phyloP scores from a whole-genome alignment of 2,329 filamentous ascomycete genomes.

The Allantophomopsis cytisporea region DNA sequence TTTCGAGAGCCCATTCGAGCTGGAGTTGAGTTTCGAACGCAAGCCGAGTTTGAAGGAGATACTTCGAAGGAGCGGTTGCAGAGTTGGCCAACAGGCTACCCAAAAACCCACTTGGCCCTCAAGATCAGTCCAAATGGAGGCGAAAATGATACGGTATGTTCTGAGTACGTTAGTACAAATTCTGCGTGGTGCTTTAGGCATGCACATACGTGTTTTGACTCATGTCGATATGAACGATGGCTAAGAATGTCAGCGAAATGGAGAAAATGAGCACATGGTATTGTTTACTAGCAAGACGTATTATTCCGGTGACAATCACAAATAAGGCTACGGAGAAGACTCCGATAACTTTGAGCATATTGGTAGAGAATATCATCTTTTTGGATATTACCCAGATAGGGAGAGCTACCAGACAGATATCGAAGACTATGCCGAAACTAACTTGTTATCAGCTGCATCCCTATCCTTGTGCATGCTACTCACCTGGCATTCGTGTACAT shows the following conservation, averaged over 20 bases:
- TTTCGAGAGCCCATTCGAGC: not conserved
- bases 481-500: conserved; percentile 17
- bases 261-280: not conserved
- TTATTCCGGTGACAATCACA: conserved; percentile 21
- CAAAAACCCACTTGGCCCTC: conserved; percentile 28
- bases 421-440: conserved; percentile 19
- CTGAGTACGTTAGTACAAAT: not conserved
- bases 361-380: conserved; percentile 21
- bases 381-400: conserved; percentile 22
- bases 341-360: conserved; percentile 20
- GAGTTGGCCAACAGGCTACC: conserved; percentile 25
- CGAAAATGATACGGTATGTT: conserved; percentile 22
- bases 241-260: not conserved
- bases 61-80: conserved; percentile 24
- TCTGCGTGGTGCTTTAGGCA: not conserved
- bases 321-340: conserved; percentile 23
- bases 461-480: too few relatives aligned
- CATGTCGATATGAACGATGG: conserved; percentile 19
- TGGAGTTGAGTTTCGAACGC: not conserved
- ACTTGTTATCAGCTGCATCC: not conserved
- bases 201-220: conserved; percentile 18
- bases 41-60: conserved; percentile 15
- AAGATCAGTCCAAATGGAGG: conserved; percentile 25
- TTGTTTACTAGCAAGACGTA: conserved; percentile 16
- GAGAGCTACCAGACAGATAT: conserved; percentile 20